Percentiles rank a stretch among this genome's conserved stretches.
Evolutionary conservation across 192 early-diverging fungal genomes (phyloP).

Genomic region (Gonapodya prolifera): DNA sequence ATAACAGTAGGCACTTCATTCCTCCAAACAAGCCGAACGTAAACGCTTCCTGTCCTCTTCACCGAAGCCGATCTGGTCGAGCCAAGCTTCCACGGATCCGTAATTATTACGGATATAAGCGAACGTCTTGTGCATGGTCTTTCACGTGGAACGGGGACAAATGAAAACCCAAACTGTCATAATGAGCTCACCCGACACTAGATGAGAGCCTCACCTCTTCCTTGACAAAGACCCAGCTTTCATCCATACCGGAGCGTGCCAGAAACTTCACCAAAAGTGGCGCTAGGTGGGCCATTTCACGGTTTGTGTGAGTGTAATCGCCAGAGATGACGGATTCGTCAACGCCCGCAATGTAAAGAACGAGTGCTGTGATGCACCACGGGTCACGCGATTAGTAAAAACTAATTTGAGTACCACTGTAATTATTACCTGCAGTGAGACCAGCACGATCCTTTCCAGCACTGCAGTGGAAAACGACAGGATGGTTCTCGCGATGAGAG

Average conservation of each 20-base stretch:
- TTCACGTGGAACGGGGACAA: neutral
- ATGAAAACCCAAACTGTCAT: neutral
- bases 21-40: neutral
- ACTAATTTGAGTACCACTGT: no score
- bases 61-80: neutral
- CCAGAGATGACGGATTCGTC: neutral
- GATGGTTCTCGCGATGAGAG: neutral
- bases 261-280: neutral
- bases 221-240: neutral
- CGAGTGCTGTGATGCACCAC: neutral
- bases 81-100: neutral
- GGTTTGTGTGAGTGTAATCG: neutral
- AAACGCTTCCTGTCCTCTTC: neutral
- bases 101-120: neutral
- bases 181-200: neutral
- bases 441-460: conserved; percentile 2
- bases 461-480: neutral
- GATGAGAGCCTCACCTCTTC: neutral
- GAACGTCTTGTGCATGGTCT: neutral
- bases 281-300: neutral
- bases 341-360: neutral
- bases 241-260: neutral
- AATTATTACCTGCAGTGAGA: neutral
- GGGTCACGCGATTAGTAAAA: no score
- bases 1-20: no score